These are phyloP conservation scores for Nicotiana undulata DNA, from an alignment of 257 asterid genomes.

Conservation along the genomic window DNA sequence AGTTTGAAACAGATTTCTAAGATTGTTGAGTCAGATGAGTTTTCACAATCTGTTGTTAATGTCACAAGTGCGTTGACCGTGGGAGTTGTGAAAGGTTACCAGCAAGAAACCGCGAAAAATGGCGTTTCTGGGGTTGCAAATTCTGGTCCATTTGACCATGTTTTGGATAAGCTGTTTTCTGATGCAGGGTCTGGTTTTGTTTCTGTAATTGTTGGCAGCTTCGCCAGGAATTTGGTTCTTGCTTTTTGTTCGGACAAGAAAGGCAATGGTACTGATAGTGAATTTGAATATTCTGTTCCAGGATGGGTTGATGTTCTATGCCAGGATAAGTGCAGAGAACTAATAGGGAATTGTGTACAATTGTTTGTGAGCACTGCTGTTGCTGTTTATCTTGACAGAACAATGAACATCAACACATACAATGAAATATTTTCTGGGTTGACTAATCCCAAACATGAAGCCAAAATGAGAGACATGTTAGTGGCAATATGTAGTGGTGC, in stretches of 20 bases:
- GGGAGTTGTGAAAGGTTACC: conserved; percentile 43
- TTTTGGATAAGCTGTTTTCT: conserved; percentile 43
- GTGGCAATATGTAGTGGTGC: conserved; percentile 49
- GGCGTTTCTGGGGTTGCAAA: neutral
- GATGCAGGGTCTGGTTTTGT: conserved; percentile 65
- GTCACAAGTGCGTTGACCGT: conserved; percentile 41
- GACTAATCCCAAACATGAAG: conserved; percentile 64
- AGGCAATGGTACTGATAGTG: neutral
- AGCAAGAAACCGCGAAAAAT: conserved; percentile 6
- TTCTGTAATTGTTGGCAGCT: conserved; percentile 62
- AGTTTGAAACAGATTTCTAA: conserved; percentile 64
- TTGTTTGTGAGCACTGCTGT: conserved; percentile 60
- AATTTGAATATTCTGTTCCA: neutral
- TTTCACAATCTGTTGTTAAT: conserved; percentile 34
- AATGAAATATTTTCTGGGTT: conserved; percentile 56
- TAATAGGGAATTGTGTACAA: conserved; percentile 43
- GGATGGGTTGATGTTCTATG: conserved; percentile 36
- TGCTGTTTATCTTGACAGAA: conserved; percentile 55
- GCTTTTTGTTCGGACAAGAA: conserved; percentile 26
- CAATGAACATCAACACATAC: conserved; percentile 43
- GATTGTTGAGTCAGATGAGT: conserved; percentile 41
- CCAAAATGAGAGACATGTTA: conserved; percentile 38
- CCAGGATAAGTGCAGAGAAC: conserved; percentile 46
- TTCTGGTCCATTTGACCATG: conserved; percentile 22
- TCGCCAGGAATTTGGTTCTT: conserved; percentile 48